Evolutionary conservation across 768 basidiomycete genomes (phyloP).

Genomic region (Lentinula sp.): DNA sequence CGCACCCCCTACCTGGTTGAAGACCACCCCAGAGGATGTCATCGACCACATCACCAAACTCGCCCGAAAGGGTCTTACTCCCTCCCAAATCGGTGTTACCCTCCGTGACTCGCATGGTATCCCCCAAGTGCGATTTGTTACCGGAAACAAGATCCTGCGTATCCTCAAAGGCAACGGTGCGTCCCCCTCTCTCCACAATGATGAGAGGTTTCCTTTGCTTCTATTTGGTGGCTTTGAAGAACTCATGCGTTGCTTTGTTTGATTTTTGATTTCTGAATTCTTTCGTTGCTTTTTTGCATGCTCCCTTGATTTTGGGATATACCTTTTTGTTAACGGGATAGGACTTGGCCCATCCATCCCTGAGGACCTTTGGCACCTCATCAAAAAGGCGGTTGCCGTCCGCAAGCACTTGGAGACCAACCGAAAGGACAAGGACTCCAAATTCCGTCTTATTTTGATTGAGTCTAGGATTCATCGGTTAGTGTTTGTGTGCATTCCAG

Average conservation of each 20-base stretch:
- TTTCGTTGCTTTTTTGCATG: conserved; percentile 29
- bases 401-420: conserved; percentile 98
- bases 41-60: conserved; percentile 96
- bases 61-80: conserved; percentile 95
- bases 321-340: conserved; percentile 45
- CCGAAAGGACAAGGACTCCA: conserved; percentile 99
- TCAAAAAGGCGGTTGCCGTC: conserved; percentile 99
- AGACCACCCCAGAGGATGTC: conserved; percentile 92
- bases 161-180: conserved; percentile 92
- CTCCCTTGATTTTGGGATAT: background rate
- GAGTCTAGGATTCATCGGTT: conserved; percentile 94
- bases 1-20: conserved; percentile 93
- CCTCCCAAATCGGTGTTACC: conserved; percentile 96
- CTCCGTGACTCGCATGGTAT: conserved; percentile 98
- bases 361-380: conserved; percentile 98
- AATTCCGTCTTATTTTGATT: conserved; percentile 87
- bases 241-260: conserved; percentile 21
- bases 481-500: background rate
- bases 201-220: conserved; percentile 45
- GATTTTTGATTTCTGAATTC: conserved; percentile 3
- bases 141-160: conserved; percentile 98
- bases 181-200: conserved; percentile 34
- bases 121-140: conserved; percentile 97
- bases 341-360: conserved; percentile 97
- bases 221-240: conserved; percentile 3